Percentiles rank a stretch among this genome's conserved stretches.
phyloP scores from a whole-genome alignment of 306 rosid species.

The Luffa acutangula region DNA sequence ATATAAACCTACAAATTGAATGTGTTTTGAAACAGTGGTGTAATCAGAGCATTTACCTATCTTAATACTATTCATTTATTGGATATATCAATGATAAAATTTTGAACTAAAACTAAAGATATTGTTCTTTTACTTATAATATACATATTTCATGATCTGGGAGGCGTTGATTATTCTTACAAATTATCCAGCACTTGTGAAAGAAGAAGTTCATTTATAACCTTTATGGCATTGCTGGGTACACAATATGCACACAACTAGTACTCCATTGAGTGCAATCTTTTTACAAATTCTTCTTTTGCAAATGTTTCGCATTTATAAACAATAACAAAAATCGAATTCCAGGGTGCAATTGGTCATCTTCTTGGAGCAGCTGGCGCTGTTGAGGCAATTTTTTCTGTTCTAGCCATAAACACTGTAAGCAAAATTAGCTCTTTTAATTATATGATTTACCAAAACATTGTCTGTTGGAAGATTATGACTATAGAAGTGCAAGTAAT shows the following conservation, averaged over 20 bases:
- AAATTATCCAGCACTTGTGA: background rate
- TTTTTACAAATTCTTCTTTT: background rate
- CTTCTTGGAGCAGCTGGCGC: slow-evolving; percentile 97
- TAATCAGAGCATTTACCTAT: background rate
- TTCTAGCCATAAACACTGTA: slow-evolving; percentile 62
- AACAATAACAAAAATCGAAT: slow-evolving; percentile 12
- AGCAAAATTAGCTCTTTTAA: slow-evolving; percentile 13
- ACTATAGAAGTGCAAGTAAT: background rate
- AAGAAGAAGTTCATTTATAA: background rate
- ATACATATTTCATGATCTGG: background rate
- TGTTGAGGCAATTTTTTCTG: slow-evolving; percentile 89
- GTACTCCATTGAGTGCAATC: background rate
- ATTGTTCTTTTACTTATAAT: background rate
- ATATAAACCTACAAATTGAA: no score
- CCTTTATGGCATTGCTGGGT: background rate
- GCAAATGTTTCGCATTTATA: background rate
- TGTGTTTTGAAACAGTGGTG: background rate
- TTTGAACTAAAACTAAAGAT: background rate
- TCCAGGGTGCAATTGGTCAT: slow-evolving; percentile 92
- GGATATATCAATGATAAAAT: background rate
- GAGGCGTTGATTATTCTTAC: background rate
- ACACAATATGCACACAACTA: background rate
- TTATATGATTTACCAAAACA: background rate
- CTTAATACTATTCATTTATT: background rate
- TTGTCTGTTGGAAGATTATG: background rate